Percentiles rank a stretch among this genome's conserved stretches.
Conservation (phyloP, 164 flowering plant genomes). For the Dillenia suffruticosa region DNA sequence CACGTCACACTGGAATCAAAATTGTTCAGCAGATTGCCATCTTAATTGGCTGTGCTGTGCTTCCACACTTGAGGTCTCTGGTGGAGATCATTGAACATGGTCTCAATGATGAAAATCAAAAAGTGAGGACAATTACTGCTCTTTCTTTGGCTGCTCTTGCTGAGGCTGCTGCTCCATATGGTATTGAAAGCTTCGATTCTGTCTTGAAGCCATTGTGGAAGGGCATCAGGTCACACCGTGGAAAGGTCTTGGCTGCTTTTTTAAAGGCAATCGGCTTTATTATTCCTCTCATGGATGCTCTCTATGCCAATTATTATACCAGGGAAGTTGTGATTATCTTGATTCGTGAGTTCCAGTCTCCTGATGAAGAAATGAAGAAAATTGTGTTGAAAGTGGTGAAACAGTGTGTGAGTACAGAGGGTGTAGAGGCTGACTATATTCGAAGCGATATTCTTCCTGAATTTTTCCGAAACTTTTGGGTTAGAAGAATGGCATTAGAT, state of each 20-base stretch:
- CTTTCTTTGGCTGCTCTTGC: conserved; percentile 95
- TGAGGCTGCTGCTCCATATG: conserved; percentile 98
- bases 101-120: conserved; percentile 94
- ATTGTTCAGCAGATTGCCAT: conserved; percentile 98
- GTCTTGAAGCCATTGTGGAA: conserved; percentile 99
- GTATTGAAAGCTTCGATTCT: conserved; percentile 97
- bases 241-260: conserved; percentile 99
- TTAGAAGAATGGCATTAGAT: conserved; percentile 96
- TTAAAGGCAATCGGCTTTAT: conserved; percentile 96
- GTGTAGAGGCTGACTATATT: conserved; percentile 90
- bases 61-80: conserved; percentile 86
- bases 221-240: conserved; percentile 94
- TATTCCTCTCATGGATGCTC: conserved; percentile 98
- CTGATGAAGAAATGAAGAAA: conserved; percentile 99
- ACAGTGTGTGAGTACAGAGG: conserved; percentile 98
- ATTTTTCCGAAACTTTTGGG: conserved; percentile 92
- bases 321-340: conserved; percentile 92
- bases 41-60: conserved; percentile 95
- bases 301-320: conserved; percentile 94
- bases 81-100: conserved; percentile 98
- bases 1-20: conserved; percentile 96
- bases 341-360: conserved; percentile 97
- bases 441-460: conserved; percentile 89
- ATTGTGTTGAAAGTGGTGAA: conserved; percentile 96
- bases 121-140: conserved; percentile 94